Evolutionary conservation across 352 stramenopile species (phyloP).

Genomic region (Phytophthora pluvialis): DNA sequence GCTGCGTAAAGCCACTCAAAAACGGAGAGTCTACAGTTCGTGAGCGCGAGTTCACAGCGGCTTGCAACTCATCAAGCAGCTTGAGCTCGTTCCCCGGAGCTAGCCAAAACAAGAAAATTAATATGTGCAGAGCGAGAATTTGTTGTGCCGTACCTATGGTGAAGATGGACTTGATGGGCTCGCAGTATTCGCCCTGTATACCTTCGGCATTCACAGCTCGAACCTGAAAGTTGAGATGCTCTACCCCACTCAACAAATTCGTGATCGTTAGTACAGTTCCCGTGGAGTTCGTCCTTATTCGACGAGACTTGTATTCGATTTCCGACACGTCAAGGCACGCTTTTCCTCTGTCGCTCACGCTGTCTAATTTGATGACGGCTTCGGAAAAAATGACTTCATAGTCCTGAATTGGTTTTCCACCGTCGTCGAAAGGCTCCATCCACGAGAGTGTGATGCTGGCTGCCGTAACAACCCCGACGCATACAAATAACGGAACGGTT

Average conservation of each 20-base stretch:
- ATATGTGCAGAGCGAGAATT: not conserved
- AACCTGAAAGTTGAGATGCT: slow-evolving; percentile 71
- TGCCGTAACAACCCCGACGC: slow-evolving; percentile 54
- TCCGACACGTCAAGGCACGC: slow-evolving; percentile 61
- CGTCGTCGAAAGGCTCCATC: slow-evolving; percentile 63
- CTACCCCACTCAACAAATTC: slow-evolving; percentile 64
- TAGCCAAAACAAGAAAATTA: slow-evolving; percentile 24
- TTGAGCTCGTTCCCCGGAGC: slow-evolving; percentile 69
- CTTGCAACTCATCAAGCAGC: slow-evolving; percentile 79
- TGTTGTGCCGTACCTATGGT: slow-evolving; percentile 58
- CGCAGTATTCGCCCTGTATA: slow-evolving; percentile 59
- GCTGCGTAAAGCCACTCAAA: slow-evolving; percentile 84
- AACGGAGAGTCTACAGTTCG: slow-evolving; percentile 78
- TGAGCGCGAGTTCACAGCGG: slow-evolving; percentile 74
- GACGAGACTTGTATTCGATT: slow-evolving; percentile 57
- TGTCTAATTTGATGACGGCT: slow-evolving; percentile 49
- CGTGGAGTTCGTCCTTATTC: slow-evolving; percentile 57
- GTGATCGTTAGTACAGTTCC: slow-evolving; percentile 45
- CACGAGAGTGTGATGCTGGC: slow-evolving; percentile 73
- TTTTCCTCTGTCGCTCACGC: slow-evolving; percentile 46
- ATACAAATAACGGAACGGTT: slow-evolving; percentile 55
- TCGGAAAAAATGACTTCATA: slow-evolving; percentile 75
- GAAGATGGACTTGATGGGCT: slow-evolving; percentile 56
- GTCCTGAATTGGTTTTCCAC: slow-evolving; percentile 61
- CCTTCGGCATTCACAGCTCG: slow-evolving; percentile 65